Evolutionary conservation across 1,284 basidiomycete species (phyloP).

Genomic region (Sporisorium reilianum): DNA sequence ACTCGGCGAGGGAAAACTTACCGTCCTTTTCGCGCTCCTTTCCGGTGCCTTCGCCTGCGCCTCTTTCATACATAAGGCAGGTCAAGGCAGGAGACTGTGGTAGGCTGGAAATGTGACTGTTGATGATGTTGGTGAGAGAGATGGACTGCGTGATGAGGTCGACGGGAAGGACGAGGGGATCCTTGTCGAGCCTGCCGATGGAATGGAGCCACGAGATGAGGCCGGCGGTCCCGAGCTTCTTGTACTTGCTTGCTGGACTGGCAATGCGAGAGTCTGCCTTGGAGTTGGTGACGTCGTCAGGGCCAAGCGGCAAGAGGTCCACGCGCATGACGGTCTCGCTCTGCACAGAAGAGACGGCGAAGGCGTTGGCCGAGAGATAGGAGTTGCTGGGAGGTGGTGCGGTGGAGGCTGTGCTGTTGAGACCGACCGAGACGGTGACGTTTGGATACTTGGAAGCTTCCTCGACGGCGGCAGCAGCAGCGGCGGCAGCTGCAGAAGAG

Average conservation of each 20-base stretch:
- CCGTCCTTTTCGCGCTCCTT: conserved; percentile 67
- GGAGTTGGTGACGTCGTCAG: conserved; percentile 37
- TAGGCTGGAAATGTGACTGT: conserved; percentile 48
- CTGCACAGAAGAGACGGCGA: conserved; percentile 35
- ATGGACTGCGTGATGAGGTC: conserved; percentile 62
- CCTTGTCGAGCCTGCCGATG: conserved; percentile 61
- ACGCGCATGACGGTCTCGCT: conserved; percentile 55
- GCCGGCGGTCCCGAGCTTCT: conserved; percentile 63
- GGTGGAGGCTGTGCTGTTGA: conserved; percentile 33
- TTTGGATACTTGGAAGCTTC: conserved; percentile 49
- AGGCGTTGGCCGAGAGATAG: conserved; percentile 36
- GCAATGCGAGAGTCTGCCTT: conserved; percentile 19
- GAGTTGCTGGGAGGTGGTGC: conserved; percentile 22
- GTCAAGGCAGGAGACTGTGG: conserved; percentile 53
- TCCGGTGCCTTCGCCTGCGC: conserved; percentile 63
- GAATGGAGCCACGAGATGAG: conserved; percentile 67
- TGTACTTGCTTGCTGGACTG: conserved; percentile 36
- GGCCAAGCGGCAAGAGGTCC: conserved; percentile 63
- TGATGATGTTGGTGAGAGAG: conserved; percentile 58
- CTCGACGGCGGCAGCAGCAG: conserved; percentile 38
- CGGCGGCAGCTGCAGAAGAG: conserved; percentile 38
- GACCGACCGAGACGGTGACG: conserved; percentile 53
- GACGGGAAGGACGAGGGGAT: conserved; percentile 66
- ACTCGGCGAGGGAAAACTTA: background rate
- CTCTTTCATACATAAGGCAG: conserved; percentile 63